Percentiles rank a stretch among this genome's conserved stretches.
phyloP scores from a whole-genome alignment of 2,329 filamentous ascomycete genomes.

The Verticillium dahliae region DNA sequence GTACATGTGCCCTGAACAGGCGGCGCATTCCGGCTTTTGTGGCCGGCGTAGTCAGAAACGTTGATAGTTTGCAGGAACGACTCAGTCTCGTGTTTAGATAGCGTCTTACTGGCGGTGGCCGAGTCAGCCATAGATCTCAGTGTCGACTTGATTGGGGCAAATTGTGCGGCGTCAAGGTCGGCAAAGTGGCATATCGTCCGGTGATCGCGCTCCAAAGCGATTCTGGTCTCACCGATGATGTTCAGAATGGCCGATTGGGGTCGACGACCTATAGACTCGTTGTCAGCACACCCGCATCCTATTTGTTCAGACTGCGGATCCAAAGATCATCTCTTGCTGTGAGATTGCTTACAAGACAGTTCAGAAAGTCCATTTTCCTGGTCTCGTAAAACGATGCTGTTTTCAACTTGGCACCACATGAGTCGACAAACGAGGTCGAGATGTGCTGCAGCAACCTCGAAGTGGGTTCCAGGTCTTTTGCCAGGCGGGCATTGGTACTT shows the following conservation, averaged over 20 bases:
- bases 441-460: neutral
- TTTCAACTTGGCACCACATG: conserved; percentile 8
- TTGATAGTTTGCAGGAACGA: neutral
- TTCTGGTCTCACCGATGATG: neutral
- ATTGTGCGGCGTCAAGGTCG: neutral
- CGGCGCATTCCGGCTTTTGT: conserved; percentile 8
- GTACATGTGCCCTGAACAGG: conserved; percentile 10
- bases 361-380: conserved; percentile 9
- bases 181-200: conserved; percentile 9
- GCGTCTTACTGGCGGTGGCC: neutral
- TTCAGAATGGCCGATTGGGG: conserved; percentile 5
- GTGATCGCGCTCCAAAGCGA: conserved; percentile 6
- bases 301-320: neutral
- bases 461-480: conserved; percentile 1
- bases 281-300: neutral
- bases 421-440: neutral
- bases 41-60: conserved; percentile 3
- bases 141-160: neutral
- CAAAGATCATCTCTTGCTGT: no score
- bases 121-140: neutral
- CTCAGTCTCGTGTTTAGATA: neutral
- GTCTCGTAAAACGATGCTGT: conserved; percentile 20
- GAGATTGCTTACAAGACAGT: neutral
- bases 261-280: conserved; percentile 6
- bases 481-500: neutral